Conservation (phyloP, 768 basidiomycete species). For the Rhodotorula paludigena region DNA sequence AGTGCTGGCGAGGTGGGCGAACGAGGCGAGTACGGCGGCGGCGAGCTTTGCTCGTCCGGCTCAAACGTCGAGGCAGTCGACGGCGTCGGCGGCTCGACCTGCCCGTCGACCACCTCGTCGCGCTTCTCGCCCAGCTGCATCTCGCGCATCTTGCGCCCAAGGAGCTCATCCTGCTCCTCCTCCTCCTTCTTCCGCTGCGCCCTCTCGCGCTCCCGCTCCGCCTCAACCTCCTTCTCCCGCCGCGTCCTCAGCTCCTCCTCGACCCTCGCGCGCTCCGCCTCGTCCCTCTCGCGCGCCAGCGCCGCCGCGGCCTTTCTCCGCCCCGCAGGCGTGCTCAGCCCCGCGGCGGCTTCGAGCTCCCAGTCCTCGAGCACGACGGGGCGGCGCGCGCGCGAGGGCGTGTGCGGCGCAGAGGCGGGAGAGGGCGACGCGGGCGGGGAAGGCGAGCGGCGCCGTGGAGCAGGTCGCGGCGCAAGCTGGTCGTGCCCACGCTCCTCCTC, state of each 20-base stretch:
- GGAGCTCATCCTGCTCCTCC: not conserved
- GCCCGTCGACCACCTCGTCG: not conserved
- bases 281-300: not conserved
- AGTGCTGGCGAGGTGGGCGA: not conserved
- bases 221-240: not conserved
- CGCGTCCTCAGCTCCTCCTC: not conserved
- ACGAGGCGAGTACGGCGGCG: slow-evolving; percentile 26
- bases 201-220: too few species aligned
- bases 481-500: too few species aligned
- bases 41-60: not conserved
- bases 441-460: not conserved
- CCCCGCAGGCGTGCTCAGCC: slow-evolving; percentile 18
- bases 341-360: slow-evolving; percentile 30
- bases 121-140: not conserved
- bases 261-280: not conserved
- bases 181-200: not conserved
- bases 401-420: not conserved
- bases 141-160: not conserved
- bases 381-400: not conserved
- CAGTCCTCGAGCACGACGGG: slow-evolving; percentile 25
- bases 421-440: not conserved
- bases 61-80: not conserved
- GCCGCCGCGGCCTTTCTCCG: slow-evolving; percentile 14
- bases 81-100: not conserved
- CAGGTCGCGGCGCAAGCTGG: not conserved